phyloP scores from a whole-genome alignment of 768 basidiomycete genomes.

The Rhizopogon roseolus region DNA sequence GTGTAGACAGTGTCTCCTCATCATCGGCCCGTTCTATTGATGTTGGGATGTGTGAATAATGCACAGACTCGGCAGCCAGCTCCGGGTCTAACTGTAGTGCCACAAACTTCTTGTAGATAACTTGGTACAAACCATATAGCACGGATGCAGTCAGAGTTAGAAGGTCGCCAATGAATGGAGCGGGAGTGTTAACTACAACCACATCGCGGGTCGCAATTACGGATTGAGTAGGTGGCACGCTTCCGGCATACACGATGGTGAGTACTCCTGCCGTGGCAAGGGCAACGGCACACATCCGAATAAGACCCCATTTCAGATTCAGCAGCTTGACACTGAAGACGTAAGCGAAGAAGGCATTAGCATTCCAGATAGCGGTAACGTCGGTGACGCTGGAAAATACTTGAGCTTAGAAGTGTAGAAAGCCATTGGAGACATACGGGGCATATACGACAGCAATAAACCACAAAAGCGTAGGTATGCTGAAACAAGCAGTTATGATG shows the following conservation, averaged over 20 bases:
- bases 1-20: conserved; percentile 11
- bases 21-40: conserved; percentile 27
- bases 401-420: conserved; percentile 4
- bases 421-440: conserved; percentile 47
- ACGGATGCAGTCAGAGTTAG: conserved; percentile 71
- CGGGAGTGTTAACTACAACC: conserved; percentile 22
- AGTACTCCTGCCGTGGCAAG: conserved; percentile 80
- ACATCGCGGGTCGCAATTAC: background rate
- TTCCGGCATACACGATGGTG: conserved; percentile 79
- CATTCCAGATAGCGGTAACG: conserved; percentile 86
- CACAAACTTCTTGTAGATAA: conserved; percentile 77
- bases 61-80: conserved; percentile 28
- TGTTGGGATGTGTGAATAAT: conserved; percentile 42
- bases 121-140: conserved; percentile 75
- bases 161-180: conserved; percentile 68
- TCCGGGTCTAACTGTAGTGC: conserved; percentile 67
- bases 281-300: conserved; percentile 65
- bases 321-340: conserved; percentile 74
- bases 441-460: conserved; percentile 65
- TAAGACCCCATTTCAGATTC: conserved; percentile 54
- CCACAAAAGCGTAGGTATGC: conserved; percentile 68
- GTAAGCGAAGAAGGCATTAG: conserved; percentile 90
- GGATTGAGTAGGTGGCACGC: conserved; percentile 20
- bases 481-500: conserved; percentile 40
- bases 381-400: conserved; percentile 59